Base-by-base conservation (phyloP, 2,329 filamentous ascomycete species). In the Ceratocystis huliohia region DNA sequence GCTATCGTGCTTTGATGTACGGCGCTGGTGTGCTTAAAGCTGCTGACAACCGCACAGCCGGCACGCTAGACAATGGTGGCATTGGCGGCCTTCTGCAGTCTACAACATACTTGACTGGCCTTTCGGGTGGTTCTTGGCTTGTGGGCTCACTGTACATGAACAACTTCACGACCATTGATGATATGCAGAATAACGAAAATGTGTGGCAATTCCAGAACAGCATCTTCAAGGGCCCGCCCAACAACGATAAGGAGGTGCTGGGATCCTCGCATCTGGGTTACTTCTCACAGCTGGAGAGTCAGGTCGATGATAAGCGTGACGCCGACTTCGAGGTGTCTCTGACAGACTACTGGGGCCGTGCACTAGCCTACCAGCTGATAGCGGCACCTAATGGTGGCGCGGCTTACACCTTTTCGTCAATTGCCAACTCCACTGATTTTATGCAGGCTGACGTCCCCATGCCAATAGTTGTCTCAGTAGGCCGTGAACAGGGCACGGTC, bases 321-420 rank as follows among this genome's bases (percentile, higher is more conserved):
- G 75, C 75, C 7, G 77, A 77, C 22, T 79, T 75, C 69, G 73
- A 79, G 45, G 83, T 82, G 2, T 88, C 89, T 7, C 80, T 96
- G 67, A 96, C 92, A 0, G 92, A 96, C 77, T 91, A 91, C 74
- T 96, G 91, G 88, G 89, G 89, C 33, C 87, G 91, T 67, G 89
- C 89, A 61, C 80, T 96, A n/a, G 87, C 87, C 1, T 95, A 88
- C 75, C 91, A 96, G 76, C 82, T 96, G 61, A 82, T 96, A 73
- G 88, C 93, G 73, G 88, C 84, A 5, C 81, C 80, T 0, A 76
- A 88, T 68, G 92, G 91, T 48, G 91, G 89, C 0, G 84, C 87
- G 15, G 80, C 79, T 15, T 91, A 88, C 72, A 96, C 91, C 3
- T 96, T 87, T 78, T 95, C 90, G 2, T 94, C 89, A 2, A 78